Conservation (phyloP, 768 basidiomycete species). For the Termitomyces sp. region DNA sequence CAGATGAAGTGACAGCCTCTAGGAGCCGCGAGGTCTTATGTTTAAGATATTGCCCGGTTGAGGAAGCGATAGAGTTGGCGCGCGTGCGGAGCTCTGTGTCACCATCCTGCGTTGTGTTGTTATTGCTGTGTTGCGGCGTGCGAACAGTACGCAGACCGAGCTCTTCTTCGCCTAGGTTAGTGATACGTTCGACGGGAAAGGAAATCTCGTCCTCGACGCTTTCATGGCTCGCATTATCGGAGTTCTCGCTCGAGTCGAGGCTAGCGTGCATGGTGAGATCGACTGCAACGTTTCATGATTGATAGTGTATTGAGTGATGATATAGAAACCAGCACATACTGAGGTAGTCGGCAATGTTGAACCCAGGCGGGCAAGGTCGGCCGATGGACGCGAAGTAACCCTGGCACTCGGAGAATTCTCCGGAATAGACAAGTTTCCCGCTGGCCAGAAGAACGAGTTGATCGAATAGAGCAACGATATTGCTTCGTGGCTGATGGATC, state of each 20-base stretch:
- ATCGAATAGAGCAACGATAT: conserved; percentile 95
- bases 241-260: conserved; percentile 29
- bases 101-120: conserved; percentile 23
- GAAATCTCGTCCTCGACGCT: conserved; percentile 18
- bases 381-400: conserved; percentile 78
- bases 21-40: conserved; percentile 72
- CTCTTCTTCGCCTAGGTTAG: conserved; percentile 64
- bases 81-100: conserved; percentile 51
- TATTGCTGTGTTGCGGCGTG: conserved; percentile 27
- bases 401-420: conserved; percentile 69
- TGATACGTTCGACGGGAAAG: conserved; percentile 26
- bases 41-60: conserved; percentile 52
- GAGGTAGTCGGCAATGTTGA: conserved; percentile 95
- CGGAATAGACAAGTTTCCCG: conserved; percentile 83
- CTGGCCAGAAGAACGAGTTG: conserved; percentile 80
- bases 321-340: conserved; percentile 47
- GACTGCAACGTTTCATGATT: conserved; percentile 32
- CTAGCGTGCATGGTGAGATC: conserved; percentile 66
- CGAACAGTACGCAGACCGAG: conserved; percentile 46
- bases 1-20: conserved; percentile 43
- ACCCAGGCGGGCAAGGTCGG: conserved; percentile 84
- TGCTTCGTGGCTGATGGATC: conserved; percentile 96
- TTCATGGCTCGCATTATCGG: conserved; percentile 13
- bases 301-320: neutral
- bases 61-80: conserved; percentile 34